Base-by-base conservation (phyloP, 2,329 filamentous ascomycete species). In the Scleromitrula shiraiana region DNA sequence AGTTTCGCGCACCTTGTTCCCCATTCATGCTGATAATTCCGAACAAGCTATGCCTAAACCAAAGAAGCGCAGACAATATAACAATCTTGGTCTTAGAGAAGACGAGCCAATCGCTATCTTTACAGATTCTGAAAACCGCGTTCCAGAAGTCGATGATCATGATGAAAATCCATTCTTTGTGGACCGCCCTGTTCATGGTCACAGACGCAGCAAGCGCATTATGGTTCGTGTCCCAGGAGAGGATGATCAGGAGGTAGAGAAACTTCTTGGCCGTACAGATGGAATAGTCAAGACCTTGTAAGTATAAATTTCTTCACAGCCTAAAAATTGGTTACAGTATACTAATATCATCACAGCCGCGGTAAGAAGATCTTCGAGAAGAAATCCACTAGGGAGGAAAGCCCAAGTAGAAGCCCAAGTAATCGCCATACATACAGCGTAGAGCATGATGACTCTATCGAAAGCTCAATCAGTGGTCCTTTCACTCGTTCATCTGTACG, bases 251-350 rank as follows among this genome's bases (percentile, higher is more conserved):
- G 49, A 52, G 30, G 27, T 60, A 22, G 59, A 63, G 56, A 69
- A 76, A 2, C 70, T 88, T 51, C 77, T 86, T 6, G 76, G 84
- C 38, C 80, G 83, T 24, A 75, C 82, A 4, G 84, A 91, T 64
- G 87, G 87, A 51, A 75, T 88, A 61, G 70, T 89, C 52, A 88
- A 82, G 59, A 76, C 82, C 10, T 91, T 91, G 85, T 89, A 74
- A 76, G 85, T 29, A 82, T 15, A n/a, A 38, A 46, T 36, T 27
- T 10, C n/a, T 23, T 42, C 27, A 12, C 14, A 32, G 9, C 19
- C 23, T 20, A 24, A 36, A 26, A 26, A 26, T n/a, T n/a, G n/a
- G n/a, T n/a, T n/a, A 48, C 42, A 53, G 48, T 39, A 26, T 41
- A 46, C 60, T 65, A 64, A 65, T 53, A 41, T 48, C 57, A 42